A percentile compares a stretch with the other conserved stretches of the same genome.
Evolutionary conservation across 2,329 filamentous ascomycete species (phyloP).

Genomic region (Alternaria rosae): DNA sequence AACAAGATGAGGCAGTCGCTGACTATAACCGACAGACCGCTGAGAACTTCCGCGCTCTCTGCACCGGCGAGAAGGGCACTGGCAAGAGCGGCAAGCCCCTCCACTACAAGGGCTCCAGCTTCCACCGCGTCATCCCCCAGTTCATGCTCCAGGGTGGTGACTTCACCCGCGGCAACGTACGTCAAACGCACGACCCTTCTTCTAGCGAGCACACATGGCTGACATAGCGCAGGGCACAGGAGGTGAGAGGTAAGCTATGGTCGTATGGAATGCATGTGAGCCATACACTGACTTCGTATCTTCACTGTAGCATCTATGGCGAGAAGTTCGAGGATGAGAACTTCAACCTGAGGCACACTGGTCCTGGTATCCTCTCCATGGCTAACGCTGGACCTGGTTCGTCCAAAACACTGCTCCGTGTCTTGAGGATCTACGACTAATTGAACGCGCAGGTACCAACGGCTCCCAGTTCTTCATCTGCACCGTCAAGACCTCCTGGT

Average conservation of each 20-base stretch:
- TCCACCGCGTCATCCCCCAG: slow-evolving; percentile 96
- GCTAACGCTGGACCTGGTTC: slow-evolving; percentile 82
- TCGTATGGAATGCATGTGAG: neutral
- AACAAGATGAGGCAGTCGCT: slow-evolving; percentile 13
- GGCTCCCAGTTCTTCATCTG: slow-evolving; percentile 98
- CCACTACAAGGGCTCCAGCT: slow-evolving; percentile 88
- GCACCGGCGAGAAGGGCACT: slow-evolving; percentile 90
- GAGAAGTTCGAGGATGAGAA: slow-evolving; percentile 97
- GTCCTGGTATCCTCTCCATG: slow-evolving; percentile 94
- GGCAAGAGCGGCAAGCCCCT: slow-evolving; percentile 84
- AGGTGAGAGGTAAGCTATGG: slow-evolving; percentile 68
- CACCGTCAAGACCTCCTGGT: slow-evolving; percentile 84
- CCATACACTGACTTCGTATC: neutral
- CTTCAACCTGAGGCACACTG: slow-evolving; percentile 89
- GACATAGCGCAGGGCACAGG: slow-evolving; percentile 60
- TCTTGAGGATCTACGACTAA: neutral
- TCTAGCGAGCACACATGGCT: slow-evolving; percentile 11
- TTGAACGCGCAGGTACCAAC: slow-evolving; percentile 70
- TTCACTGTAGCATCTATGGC: slow-evolving; percentile 75
- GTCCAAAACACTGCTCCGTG: neutral
- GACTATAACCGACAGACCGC: slow-evolving; percentile 67
- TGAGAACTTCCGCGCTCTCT: slow-evolving; percentile 93
- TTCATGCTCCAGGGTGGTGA: slow-evolving; percentile 99
- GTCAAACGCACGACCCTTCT: slow-evolving; percentile 2
- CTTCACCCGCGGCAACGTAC: slow-evolving; percentile 93